Percentiles rank a stretch among this genome's conserved stretches.
Conservation (phyloP, 257 asterid genomes). For the Paraleonurus japonicus region DNA sequence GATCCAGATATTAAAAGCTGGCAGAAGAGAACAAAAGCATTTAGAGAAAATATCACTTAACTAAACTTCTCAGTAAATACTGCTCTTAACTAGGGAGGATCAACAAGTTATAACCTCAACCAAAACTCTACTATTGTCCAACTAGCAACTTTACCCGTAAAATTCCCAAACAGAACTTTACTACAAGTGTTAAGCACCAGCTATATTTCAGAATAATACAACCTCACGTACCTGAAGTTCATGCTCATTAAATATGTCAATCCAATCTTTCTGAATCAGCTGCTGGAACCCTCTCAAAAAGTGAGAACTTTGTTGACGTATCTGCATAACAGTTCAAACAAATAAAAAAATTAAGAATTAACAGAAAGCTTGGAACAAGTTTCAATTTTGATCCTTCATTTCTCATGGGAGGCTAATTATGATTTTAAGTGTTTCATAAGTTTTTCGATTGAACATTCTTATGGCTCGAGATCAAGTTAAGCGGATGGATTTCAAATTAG, state of each 20-base stretch:
- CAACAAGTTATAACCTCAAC: background rate
- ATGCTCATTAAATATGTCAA: constrained; percentile 96
- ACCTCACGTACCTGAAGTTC: constrained; percentile 79
- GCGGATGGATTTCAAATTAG: constrained; percentile 10
- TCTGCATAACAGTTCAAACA: constrained; percentile 48
- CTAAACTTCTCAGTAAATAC: background rate
- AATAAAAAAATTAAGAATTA: constrained; percentile 15
- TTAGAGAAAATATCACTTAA: constrained; percentile 11
- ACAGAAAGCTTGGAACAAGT: constrained; percentile 13
- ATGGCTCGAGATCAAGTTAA: background rate
- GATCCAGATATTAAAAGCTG: constrained; percentile 98
- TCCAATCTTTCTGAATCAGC: constrained; percentile 86
- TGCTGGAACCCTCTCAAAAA: constrained; percentile 92
- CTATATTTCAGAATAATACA: background rate
- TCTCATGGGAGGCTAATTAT: constrained; percentile 3
- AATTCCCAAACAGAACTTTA: background rate
- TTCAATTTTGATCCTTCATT: background rate
- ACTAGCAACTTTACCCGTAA: background rate
- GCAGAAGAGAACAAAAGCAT: constrained; percentile 6
- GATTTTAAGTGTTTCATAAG: background rate
- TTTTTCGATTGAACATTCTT: background rate
- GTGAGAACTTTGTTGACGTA: constrained; percentile 91
- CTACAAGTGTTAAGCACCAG: background rate
- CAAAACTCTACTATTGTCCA: constrained; percentile 5
- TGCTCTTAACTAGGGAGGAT: background rate